Evolutionary conservation across 139 green algal species (phyloP), one percentile per base, ranked within the genome.

Genomic region (Micractinium conductrix): DNA sequence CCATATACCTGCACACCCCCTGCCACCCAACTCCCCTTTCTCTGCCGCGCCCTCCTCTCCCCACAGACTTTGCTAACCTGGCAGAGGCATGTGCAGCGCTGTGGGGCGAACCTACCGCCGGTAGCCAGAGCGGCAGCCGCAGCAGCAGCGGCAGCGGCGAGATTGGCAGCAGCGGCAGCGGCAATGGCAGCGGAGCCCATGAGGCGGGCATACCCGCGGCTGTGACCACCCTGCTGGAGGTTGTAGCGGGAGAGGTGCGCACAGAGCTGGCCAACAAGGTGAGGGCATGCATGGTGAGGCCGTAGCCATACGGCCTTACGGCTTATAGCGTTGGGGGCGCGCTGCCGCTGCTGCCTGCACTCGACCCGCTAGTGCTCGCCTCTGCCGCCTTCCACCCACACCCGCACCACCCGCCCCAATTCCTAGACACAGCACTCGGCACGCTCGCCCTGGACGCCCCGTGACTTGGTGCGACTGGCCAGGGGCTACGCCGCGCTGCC

Each of bases 211-310:
- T 19, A 62, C 24, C 53, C 5, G 65, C 33, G 24, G 65, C n/a
- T 24, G 70, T 78, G 70, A 21, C 42, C 7, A 43, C 45, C 28
- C 45, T 78, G 26, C 70, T 78, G 42, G 70, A 78, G 10, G 70
- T 30, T 0, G 17, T 78, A 9, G 70, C 70, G 1, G 33, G 6
- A 0, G 70, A 78, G 42, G 70, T 93, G 63, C 86, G 82, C 58
- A 68, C 79, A 35, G 81, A 91, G 81, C 60, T 93, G 65, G 78
- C 87, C 63, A 93, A 93, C 87, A 88, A 89, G n/a, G n/a, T n/a
- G n/a, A n/a, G n/a, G n/a, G n/a, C n/a, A n/a, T n/a, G n/a, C n/a
- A n/a, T n/a, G n/a, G n/a, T n/a, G n/a, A n/a, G n/a, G n/a, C n/a
- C n/a, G n/a, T n/a, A n/a, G n/a, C n/a, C n/a, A n/a, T n/a, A n/a